Evolutionary conservation across 1,139 yeast genomes (phyloP).

Genomic region (Geotrichum europaeum): DNA sequence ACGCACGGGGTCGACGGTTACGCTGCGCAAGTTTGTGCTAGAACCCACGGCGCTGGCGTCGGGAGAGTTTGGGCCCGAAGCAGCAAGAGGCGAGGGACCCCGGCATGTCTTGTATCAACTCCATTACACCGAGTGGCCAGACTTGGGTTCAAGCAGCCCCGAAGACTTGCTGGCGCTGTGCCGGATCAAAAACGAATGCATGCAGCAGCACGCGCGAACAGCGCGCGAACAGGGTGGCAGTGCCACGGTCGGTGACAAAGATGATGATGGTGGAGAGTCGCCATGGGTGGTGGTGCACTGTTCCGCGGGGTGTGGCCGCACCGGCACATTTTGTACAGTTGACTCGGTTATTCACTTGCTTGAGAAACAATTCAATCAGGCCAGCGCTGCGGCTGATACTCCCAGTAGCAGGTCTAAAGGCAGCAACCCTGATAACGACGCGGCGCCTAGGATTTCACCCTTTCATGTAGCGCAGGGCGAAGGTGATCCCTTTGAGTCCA

Average conservation of each 20-base stretch:
- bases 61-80: neutral
- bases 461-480: neutral
- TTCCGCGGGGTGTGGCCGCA: conserved; percentile 88
- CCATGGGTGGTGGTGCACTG: conserved; percentile 59
- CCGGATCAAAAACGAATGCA: conserved; percentile 37
- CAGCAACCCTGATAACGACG: neutral
- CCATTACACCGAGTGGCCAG: conserved; percentile 75
- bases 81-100: neutral
- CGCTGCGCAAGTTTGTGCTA: conserved; percentile 20
- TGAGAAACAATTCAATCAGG: conserved; percentile 16
- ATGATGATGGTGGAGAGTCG: neutral
- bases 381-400: neutral
- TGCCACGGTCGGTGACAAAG: neutral
- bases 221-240: neutral
- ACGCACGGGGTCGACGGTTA: conserved; percentile 17
- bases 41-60: conserved; percentile 2
- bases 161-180: conserved; percentile 49
- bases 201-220: conserved; percentile 21
- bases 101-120: conserved; percentile 40
- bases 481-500: conserved; percentile 3
- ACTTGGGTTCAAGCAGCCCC: conserved; percentile 56
- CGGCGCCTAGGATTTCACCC: neutral
- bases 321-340: conserved; percentile 75
- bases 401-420: neutral
- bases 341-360: conserved; percentile 55